Evolutionary conservation across 106 monocot genomes (phyloP).

Genomic region (Dendrobium officinale): DNA sequence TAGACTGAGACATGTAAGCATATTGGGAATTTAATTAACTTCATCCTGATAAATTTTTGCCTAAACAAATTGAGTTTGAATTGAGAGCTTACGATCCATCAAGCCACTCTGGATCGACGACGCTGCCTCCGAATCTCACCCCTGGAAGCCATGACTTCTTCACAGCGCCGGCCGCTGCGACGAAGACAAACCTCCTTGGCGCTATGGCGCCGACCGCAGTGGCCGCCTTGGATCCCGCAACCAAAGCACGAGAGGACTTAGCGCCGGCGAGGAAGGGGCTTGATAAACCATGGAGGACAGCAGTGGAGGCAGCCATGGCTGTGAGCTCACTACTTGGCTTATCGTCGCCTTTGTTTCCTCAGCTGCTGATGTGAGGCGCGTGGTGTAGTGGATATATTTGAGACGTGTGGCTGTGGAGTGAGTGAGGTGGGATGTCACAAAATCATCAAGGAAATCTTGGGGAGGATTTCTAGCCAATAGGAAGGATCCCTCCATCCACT

Average conservation of each 20-base stretch:
- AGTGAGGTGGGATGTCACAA: constrained; percentile 26
- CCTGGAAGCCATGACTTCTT: constrained; percentile 97
- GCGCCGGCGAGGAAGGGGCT: constrained; percentile 67
- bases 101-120: constrained; percentile 91
- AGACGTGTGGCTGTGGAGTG: neutral
- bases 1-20: constrained; percentile 24
- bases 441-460: constrained; percentile 52
- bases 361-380: neutral
- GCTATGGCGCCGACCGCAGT: neutral
- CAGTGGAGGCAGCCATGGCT: constrained; percentile 71
- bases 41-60: no score
- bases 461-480: constrained; percentile 92
- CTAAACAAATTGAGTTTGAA: neutral
- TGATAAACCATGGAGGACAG: constrained; percentile 57
- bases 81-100: constrained; percentile 79
- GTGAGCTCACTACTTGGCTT: neutral
- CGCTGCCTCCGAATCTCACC: constrained; percentile 52
- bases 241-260: constrained; percentile 23
- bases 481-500: constrained; percentile 49
- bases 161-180: constrained; percentile 39
- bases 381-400: constrained; percentile 6
- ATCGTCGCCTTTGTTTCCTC: no score
- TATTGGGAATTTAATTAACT: no score
- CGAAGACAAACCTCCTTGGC: constrained; percentile 23
- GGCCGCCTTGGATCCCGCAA: constrained; percentile 17